phyloP scores from a whole-genome alignment of 106 monocot species.

The Chionographis japonica region DNA sequence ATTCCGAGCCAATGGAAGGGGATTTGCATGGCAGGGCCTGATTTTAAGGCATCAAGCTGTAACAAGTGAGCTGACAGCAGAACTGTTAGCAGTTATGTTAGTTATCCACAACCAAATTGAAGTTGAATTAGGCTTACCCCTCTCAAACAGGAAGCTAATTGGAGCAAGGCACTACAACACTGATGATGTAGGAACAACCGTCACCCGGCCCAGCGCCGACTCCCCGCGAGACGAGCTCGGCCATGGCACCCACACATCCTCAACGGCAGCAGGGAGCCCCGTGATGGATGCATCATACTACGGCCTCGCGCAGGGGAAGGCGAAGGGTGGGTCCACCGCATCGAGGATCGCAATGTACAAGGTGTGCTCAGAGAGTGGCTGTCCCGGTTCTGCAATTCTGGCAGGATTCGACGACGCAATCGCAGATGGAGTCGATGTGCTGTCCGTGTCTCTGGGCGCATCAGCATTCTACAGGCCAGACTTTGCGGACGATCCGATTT shows the following conservation, averaged over 20 bases:
- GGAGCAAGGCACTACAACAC: conserved; percentile 57
- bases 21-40: conserved; percentile 34
- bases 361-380: conserved; percentile 43
- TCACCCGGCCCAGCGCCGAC: not conserved
- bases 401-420: conserved; percentile 67
- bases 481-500: conserved; percentile 49
- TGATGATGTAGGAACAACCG: not conserved
- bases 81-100: not conserved
- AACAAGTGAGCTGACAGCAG: conserved; percentile 44
- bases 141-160: conserved; percentile 59
- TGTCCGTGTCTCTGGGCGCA: conserved; percentile 70
- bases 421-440: conserved; percentile 60
- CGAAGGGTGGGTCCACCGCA: conserved; percentile 59
- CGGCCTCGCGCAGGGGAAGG: conserved; percentile 55
- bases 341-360: conserved; percentile 71
- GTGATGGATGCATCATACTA: conserved; percentile 60
- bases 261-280: conserved; percentile 55
- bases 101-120: not conserved
- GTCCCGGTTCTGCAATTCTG: conserved; percentile 59
- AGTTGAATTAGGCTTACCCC: not conserved
- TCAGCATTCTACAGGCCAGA: conserved; percentile 26
- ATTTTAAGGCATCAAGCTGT: conserved; percentile 60
- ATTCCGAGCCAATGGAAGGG: conserved; percentile 75
- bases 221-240: conserved; percentile 61
- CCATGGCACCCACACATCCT: conserved; percentile 85